Evolutionary conservation across 1,139 yeast genomes (phyloP), one percentile per base, ranked within the genome.

Genomic region (Arxiozyma slooffiae): DNA sequence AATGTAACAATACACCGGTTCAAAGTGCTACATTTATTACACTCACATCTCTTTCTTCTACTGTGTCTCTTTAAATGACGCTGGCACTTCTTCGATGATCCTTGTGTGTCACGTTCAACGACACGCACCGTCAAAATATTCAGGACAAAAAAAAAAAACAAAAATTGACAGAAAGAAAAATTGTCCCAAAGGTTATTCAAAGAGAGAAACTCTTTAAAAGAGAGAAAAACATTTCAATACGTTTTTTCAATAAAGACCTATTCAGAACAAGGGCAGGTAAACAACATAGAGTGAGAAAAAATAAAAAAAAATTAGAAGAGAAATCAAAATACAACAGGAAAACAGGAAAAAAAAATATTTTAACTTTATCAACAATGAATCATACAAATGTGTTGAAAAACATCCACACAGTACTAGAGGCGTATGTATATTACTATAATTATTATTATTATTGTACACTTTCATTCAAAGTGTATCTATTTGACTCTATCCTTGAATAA

Each of bases 401-500:
- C 48, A 38, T 63, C 21, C 56, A 53, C 21, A 50, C 56, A 4
- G 55, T 62, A 42, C 52, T 62, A 46, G 52, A 55, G 46, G 60
- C 58, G 38, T 44, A 44, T 44, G 46, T 44, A 22, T 30, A 11
- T n/a, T n/a, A 16, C 8, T 23, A 40, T 14, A 18, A n/a, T 16
- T 22, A n/a, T 18, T 4, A n/a, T n/a, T n/a, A n/a, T 23, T 23
- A 20, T 16, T n/a, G n/a, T 22, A 7, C 14, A 9, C 20, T 40
- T n/a, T 16, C 36, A 30, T 30, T 30, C n/a, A 30, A n/a, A 30
- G 36, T 30, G 36, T 30, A 30, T 30, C 14, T 30, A n/a, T 30
- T 30, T 14, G n/a, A n/a, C 11, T 9, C 11, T 14, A 14, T 9
- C 36, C 14, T 30, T 30, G 11, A 30, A 30, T 30, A 30, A 30